Conservation (phyloP, 2,329 filamentous ascomycete genomes). For the Ceratocystis harringtonii region DNA sequence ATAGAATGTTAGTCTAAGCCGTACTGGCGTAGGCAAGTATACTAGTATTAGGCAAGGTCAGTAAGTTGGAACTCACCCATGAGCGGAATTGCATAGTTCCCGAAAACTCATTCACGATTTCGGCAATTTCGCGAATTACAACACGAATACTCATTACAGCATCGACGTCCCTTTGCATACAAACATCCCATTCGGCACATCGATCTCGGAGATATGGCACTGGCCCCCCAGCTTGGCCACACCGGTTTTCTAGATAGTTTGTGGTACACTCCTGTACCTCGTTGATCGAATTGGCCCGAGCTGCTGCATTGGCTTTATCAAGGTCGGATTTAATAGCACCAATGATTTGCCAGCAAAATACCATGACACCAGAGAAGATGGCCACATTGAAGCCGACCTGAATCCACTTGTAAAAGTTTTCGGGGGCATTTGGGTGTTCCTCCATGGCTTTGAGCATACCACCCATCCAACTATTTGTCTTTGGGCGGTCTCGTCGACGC, state of each 20-base stretch:
- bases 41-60: not conserved
- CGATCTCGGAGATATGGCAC: conserved; percentile 57
- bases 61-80: conserved; percentile 30
- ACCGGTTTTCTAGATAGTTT: conserved; percentile 63
- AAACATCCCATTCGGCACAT: conserved; percentile 71
- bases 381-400: conserved; percentile 49
- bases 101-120: conserved; percentile 87
- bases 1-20: not conserved
- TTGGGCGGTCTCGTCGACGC: conserved; percentile 18
- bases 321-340: conserved; percentile 61
- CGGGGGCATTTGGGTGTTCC: conserved; percentile 43
- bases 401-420: conserved; percentile 44
- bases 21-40: not conserved
- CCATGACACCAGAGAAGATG: conserved; percentile 41
- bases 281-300: conserved; percentile 51
- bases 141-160: conserved; percentile 66
- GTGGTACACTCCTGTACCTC: conserved; percentile 60
- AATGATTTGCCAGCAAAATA: conserved; percentile 54
- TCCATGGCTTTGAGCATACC: conserved; percentile 37
- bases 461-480: conserved; percentile 26
- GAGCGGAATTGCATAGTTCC: conserved; percentile 78
- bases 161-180: conserved; percentile 72
- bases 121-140: conserved; percentile 73
- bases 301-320: conserved; percentile 52
- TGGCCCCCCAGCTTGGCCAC: conserved; percentile 37